Percentiles rank a stretch among this genome's conserved stretches.
Conservation (phyloP, 257 asterid genomes). For the Mitragyna speciosa region DNA sequence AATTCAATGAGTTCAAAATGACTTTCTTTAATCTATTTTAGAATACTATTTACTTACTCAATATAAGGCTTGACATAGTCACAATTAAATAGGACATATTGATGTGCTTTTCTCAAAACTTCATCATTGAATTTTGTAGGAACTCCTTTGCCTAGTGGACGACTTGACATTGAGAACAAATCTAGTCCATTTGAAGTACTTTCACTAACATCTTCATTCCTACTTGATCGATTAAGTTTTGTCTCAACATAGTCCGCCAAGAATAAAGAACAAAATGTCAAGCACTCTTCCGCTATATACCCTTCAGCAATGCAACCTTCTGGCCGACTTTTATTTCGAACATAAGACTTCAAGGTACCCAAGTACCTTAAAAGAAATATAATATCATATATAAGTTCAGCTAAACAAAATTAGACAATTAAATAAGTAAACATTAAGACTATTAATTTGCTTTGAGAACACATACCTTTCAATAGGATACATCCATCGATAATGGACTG, state of each 20-base stretch:
- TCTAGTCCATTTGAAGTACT: neutral
- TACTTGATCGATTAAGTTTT: neutral
- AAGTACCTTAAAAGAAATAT: too few relatives aligned
- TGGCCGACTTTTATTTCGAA: neutral
- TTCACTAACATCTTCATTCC: neutral
- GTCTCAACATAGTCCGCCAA: neutral
- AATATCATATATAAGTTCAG: neutral
- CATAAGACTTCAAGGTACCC: neutral
- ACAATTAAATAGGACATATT: slow-evolving; percentile 14
- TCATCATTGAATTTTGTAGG: neutral
- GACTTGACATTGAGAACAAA: neutral
- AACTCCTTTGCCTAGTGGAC: neutral
- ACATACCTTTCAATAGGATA: neutral
- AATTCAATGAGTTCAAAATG: too few relatives aligned
- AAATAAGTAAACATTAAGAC: neutral
- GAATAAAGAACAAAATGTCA: neutral
- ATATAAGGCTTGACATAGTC: neutral
- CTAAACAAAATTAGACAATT: too few relatives aligned
- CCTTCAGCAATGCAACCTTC: neutral
- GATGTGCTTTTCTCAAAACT: neutral
- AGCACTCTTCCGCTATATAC: neutral
- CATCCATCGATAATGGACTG: neutral
- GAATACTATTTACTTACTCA: neutral
- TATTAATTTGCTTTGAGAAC: neutral
- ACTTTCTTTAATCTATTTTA: too few relatives aligned